Evolutionary conservation across 441 rosid genomes (phyloP).

Genomic region (Brassica hybrid): DNA sequence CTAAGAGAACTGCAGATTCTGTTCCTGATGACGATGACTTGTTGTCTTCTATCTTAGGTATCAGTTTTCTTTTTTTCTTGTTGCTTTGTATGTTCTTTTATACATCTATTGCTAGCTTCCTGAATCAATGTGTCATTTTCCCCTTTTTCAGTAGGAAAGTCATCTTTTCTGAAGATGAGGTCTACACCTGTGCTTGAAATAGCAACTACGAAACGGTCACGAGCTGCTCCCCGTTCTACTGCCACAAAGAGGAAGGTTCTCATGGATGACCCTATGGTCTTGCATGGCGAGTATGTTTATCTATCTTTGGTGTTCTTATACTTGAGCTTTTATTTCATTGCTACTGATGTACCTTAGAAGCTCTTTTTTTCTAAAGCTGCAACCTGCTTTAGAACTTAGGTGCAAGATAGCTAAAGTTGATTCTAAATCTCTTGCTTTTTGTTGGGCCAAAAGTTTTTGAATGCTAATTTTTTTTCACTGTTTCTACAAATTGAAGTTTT

Average conservation of each 20-base stretch:
- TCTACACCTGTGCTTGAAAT: slow-evolving; percentile 73
- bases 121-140: slow-evolving; percentile 14
- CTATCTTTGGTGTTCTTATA: not conserved
- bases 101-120: slow-evolving; percentile 21
- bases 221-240: slow-evolving; percentile 64
- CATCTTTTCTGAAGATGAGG: slow-evolving; percentile 85
- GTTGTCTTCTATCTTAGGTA: slow-evolving; percentile 97
- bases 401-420: not conserved
- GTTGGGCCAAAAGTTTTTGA: slow-evolving; percentile 16
- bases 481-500: slow-evolving; percentile 15
- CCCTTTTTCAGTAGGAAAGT: slow-evolving; percentile 73
- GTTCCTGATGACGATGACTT: slow-evolving; percentile 95
- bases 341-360: not conserved
- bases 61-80: not conserved
- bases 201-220: slow-evolving; percentile 65
- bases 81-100: slow-evolving; percentile 8
- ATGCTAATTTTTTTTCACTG: slow-evolving; percentile 22
- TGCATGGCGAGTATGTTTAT: slow-evolving; percentile 99
- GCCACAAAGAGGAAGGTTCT: slow-evolving; percentile 89
- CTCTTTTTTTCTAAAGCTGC: slow-evolving; percentile 6
- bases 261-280: slow-evolving; percentile 93
- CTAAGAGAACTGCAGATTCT: slow-evolving; percentile 66
- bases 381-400: slow-evolving; percentile 15
- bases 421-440: slow-evolving; percentile 8
- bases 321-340: slow-evolving; percentile 9